These are phyloP conservation scores for Rubia balearica DNA, from an alignment of 305 asterid species.

Conservation along the genomic window DNA sequence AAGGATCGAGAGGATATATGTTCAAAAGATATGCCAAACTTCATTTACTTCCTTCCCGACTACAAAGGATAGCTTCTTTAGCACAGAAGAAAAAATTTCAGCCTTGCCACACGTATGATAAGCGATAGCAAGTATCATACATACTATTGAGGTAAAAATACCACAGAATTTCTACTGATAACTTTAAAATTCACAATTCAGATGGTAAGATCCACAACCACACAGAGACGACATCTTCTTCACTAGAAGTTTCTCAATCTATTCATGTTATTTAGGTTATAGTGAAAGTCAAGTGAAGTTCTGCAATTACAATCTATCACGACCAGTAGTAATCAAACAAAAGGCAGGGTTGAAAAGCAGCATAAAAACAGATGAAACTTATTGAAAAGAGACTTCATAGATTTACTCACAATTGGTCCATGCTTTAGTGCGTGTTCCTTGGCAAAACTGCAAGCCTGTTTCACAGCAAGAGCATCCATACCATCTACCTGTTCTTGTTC, in stretches of 20 bases:
- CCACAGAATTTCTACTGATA: neutral
- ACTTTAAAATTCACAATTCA: neutral
- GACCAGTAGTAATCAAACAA: neutral
- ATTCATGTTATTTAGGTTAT: neutral
- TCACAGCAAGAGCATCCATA: conserved; percentile 90
- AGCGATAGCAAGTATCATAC: neutral
- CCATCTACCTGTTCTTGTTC: conserved; percentile 68
- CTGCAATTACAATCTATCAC: neutral
- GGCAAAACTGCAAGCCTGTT: conserved; percentile 89
- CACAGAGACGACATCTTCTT: neutral
- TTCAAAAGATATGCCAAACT: conserved; percentile 5
- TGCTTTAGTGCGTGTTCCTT: conserved; percentile 81
- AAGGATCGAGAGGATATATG: conserved; percentile 21
- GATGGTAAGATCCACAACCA: neutral
- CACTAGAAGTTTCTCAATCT: neutral
- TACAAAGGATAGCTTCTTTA: neutral
- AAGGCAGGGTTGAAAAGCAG: neutral
- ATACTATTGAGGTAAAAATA: neutral
- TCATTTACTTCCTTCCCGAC: neutral
- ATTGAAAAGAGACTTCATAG: neutral
- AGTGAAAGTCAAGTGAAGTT: neutral
- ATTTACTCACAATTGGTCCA: conserved; percentile 82
- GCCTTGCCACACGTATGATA: no score
- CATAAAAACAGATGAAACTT: neutral
- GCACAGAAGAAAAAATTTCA: neutral